Percentiles rank a stretch among this genome's conserved stretches.
These are phyloP conservation scores for Blepharisma stoltei DNA, from an alignment of 73 alveolate genomes.

Conservation along the genomic window DNA sequence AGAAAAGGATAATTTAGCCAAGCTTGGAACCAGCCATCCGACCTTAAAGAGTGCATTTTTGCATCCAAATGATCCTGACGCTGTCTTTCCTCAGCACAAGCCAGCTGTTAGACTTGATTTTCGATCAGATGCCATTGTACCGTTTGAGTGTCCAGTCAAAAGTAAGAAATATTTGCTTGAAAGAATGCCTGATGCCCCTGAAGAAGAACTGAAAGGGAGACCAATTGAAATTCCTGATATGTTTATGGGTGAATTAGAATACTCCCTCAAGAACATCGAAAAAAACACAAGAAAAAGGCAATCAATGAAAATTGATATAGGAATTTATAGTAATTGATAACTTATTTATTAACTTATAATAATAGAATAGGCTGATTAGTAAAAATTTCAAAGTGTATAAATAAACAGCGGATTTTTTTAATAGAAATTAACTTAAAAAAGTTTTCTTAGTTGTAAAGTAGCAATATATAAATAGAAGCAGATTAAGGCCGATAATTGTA, in stretches of 20 bases:
- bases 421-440: not conserved
- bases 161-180: not conserved
- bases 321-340: not conserved
- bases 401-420: too few relatives aligned
- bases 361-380: too few relatives aligned
- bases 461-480: not conserved
- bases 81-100: conserved; percentile 21
- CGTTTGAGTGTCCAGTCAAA: not conserved
- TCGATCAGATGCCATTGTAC: conserved; percentile 24
- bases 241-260: conserved; percentile 11
- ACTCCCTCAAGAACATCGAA: conserved; percentile 9
- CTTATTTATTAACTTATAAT: too few relatives aligned
- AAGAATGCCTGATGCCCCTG: not conserved
- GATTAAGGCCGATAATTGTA: not conserved
- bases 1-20: conserved; percentile 4
- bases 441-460: not conserved
- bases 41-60: conserved; percentile 5
- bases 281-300: not conserved
- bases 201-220: conserved; percentile 15
- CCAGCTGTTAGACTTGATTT: conserved; percentile 10
- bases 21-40: conserved; percentile 7
- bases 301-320: conserved; percentile 18
- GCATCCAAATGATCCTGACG: conserved; percentile 27
- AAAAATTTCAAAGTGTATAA: too few relatives aligned
- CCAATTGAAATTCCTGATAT: not conserved